Evolutionary conservation across 2,329 filamentous ascomycete species (phyloP), one percentile per base, ranked within the genome.

Genomic region (Aspergillus alliaceus): DNA sequence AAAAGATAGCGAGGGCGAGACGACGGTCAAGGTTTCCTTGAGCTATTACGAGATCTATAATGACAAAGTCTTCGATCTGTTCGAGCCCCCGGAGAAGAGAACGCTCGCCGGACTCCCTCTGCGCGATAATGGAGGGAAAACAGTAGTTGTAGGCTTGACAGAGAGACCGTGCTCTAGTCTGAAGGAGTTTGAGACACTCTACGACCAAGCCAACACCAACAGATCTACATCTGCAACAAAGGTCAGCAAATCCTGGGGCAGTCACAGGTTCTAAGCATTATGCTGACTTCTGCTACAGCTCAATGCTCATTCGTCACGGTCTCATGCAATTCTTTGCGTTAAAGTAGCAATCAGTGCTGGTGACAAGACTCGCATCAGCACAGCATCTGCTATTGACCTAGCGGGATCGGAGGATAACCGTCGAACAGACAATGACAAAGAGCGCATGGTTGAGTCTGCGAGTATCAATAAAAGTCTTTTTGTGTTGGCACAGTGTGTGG

Each of bases 11-110:
- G 80, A 82, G 4, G 90, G 87, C 11, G 79, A 86, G 51, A 93
- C 88, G 0, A 82, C 79, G 2, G 90, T 96, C 22, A 79, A 85
- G 8, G 90, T 96, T 15, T 82, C 86, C 12, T 82, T 97, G 68
- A 93, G 90, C 27, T 97, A 97, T 77, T 96, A 96, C 77, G 93
- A 97, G 73, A 96, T 97, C 64, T 97, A 97, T 77, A 96, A 96
- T 73, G 93, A 97, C 79, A 93, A 93, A 72, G 92, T 96, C 20
- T 96, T 88, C 69, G 93, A 97, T 72, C 80, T 97, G 31, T 91
- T 97, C 64, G 90, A 96, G 72, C 82, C 91, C 0, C 89, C 88
- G 0, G 93, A 97, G 73, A 96, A 92, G 78, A 89, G 95, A 51
- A 92, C 90, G 0, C 80, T 90, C 1, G 84, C 90, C 0, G 93